Base-by-base conservation (phyloP, 2,329 filamentous ascomycete genomes). In the Cordyceps javanica region DNA sequence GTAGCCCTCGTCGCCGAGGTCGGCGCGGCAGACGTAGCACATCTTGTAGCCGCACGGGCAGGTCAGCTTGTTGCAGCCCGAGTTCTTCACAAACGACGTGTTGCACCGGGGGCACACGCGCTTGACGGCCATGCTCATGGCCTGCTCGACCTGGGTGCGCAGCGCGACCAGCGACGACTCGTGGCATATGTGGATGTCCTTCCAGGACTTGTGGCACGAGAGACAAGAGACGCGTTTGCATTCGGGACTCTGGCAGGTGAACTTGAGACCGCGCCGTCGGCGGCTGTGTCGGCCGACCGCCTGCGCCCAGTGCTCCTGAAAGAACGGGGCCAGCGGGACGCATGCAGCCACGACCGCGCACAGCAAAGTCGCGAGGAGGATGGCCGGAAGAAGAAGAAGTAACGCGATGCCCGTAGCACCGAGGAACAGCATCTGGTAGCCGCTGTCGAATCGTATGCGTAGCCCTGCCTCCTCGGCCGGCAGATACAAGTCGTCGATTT, bases 31-130 rank as follows among this genome's bases (percentile, higher is more conserved):
- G 48, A 97, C 85, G 68, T 99, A 99, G 71, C 94, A 99, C 93
- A 97, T 97, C 65, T 89, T 88, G 74, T 97, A 97, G 9, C 94
- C 94, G 72, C 94, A 99, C 16, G 91, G 86, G 69, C 94, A 97
- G 6, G 91, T 93, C 41, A 99, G 81, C 75, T 97, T 97, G 77
- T 99, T 99, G 81, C 94, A 99, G 66, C 94, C 94, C 26, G 87
- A 86, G 7, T 86, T 88, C 72, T 97, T 97, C 73, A 99, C 90
- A 70, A 97, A 97, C 16, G 87, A 90, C 10, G 92, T 90, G 64
- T 90, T 88, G 77, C 94, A 99, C 49, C 88, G 84, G 9, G 94
- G 94, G 70, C 94, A 99, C 10, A 94, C 93, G 52, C 94, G 89
- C 75, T 97, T 99, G 69, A 97, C 86, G 25, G 93, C 93, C 68